Evolutionary conservation across 1,139 yeast species (phyloP), one percentile per base, ranked within the genome.

Genomic region (Lizanozyma gosingica): DNA sequence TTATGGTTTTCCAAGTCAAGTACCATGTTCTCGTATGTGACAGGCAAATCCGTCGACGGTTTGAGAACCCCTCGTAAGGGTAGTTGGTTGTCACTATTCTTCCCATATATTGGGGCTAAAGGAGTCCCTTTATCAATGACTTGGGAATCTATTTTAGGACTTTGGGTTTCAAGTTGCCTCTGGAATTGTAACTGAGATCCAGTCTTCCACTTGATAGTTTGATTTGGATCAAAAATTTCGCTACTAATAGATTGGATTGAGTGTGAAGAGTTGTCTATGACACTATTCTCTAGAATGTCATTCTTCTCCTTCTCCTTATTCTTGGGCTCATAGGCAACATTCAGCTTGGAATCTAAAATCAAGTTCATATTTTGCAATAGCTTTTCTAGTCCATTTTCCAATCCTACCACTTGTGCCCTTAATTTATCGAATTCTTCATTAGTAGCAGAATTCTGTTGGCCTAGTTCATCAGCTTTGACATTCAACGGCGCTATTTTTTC

Each of bases 101-200:
- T 22, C 6, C 29, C 29, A 11, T 22, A 6, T 22, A 22, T 22
- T 22, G 29, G 29, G 29, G 29, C 29, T 6, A 22, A 11, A 6
- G 29, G 29, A 6, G 9, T 22, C 9, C 29, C 29, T 22, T 22
- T 6, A 11, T 22, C 29, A 6, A 22, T 6, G 11, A 6, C 11
- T 11, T 22, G 6, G 6, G 29, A 6, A n/a, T n/a, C n/a, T 6
- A 22, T 22, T 22, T 6, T 22, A 6, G 29, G 29, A 6, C 11
- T 22, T 22, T 22, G 29, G 9, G 6, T 6, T 22, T 6, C 6
- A 22, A 6, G 6, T 22, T 22, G 29, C 15, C 18, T n/a, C 8
- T 35, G 29, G 14, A 35, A 35, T 17, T 22, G 15, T 14, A 35
- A 35, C 18, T 35, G 37, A 14, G 37, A 35, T 4, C n/a, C 17